Conservation (phyloP, 1,284 basidiomycete species). For the Puccinia coronata region DNA sequence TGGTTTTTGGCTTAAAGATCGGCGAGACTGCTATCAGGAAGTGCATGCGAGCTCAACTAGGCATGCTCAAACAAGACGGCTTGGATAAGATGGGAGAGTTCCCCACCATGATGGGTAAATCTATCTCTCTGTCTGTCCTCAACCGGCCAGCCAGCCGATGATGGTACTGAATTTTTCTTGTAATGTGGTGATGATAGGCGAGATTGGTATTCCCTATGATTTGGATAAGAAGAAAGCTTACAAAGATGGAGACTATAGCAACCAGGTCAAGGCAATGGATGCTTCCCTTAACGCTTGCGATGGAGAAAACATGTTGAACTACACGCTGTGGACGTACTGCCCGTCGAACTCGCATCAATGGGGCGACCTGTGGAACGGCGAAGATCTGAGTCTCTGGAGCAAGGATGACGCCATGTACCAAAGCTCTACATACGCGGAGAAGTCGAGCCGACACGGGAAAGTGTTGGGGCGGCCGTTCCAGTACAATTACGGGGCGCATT, state of each 20-base stretch:
- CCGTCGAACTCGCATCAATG: slow-evolving; percentile 73
- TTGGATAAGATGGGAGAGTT: slow-evolving; percentile 65
- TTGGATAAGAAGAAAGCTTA: slow-evolving; percentile 82
- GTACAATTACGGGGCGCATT: slow-evolving; percentile 28
- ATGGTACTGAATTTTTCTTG: background rate
- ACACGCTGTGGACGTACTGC: slow-evolving; percentile 88
- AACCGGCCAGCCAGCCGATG: too few species aligned
- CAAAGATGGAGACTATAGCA: slow-evolving; percentile 66
- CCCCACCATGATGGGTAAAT: slow-evolving; percentile 79
- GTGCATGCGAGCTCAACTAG: slow-evolving; percentile 80
- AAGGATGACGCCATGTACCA: slow-evolving; percentile 67
- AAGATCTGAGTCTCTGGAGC: slow-evolving; percentile 86
- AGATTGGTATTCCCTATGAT: slow-evolving; percentile 92
- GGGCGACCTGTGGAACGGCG: slow-evolving; percentile 96
- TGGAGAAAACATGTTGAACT: slow-evolving; percentile 77
- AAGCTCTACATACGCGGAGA: slow-evolving; percentile 42
- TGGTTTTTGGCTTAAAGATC: slow-evolving; percentile 65
- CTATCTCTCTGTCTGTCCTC: background rate
- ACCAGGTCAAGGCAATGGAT: slow-evolving; percentile 83
- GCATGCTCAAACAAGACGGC: slow-evolving; percentile 73
- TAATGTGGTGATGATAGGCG: slow-evolving; percentile 58
- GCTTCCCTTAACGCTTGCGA: slow-evolving; percentile 87
- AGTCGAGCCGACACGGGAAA: slow-evolving; percentile 24
- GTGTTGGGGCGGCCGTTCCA: slow-evolving; percentile 24
- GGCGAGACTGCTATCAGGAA: slow-evolving; percentile 80